Percentiles rank a stretch among this genome's conserved stretches.
Evolutionary conservation across 1,139 yeast species (phyloP).

Genomic region (Torulaspora globosa): DNA sequence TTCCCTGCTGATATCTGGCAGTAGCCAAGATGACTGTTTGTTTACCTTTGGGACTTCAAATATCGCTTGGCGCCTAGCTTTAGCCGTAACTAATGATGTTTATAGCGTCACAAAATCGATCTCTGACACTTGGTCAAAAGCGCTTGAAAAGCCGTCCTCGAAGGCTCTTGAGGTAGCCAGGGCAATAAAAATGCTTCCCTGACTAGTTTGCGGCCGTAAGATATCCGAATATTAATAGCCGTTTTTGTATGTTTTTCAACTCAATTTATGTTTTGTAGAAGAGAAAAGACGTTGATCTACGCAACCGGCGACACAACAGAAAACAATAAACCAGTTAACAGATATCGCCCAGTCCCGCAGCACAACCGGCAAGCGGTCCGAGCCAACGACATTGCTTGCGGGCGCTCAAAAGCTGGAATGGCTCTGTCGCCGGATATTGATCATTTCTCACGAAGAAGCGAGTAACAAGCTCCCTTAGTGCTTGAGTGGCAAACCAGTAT

Average conservation of each 20-base stretch:
- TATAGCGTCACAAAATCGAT: conserved; percentile 7
- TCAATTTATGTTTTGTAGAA: too few relatives aligned
- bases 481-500: conserved; percentile 7
- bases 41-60: conserved; percentile 5
- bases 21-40: conserved; percentile 1
- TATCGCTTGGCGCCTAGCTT: conserved; percentile 5
- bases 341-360: too few relatives aligned
- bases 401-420: neutral
- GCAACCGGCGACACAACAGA: too few relatives aligned
- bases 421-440: too few relatives aligned
- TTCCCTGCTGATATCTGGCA: neutral
- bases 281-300: too few relatives aligned
- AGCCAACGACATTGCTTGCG: too few relatives aligned
- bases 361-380: too few relatives aligned
- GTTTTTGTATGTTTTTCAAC: too few relatives aligned
- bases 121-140: neutral
- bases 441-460: conserved; percentile 1
- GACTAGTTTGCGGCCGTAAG: too few relatives aligned
- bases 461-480: conserved; percentile 1
- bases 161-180: neutral
- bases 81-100: conserved; percentile 3
- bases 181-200: too few relatives aligned
- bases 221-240: too few relatives aligned
- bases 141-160: neutral
- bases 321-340: too few relatives aligned